Evolutionary conservation across 2,329 filamentous ascomycete genomes (phyloP).

Genomic region (Sarocladiaceae sp.): DNA sequence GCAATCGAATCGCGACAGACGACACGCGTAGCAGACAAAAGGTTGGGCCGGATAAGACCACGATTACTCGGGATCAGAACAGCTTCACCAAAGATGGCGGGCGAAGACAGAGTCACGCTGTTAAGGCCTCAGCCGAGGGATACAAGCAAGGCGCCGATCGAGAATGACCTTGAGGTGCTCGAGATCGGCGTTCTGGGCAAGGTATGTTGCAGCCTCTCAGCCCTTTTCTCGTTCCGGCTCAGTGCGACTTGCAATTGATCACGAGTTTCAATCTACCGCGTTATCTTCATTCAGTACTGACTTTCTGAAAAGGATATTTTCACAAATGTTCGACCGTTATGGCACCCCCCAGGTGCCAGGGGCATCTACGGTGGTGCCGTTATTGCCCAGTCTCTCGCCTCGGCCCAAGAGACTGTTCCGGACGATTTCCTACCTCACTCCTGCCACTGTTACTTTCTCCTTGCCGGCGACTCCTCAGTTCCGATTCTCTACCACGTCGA

Average conservation of each 20-base stretch:
- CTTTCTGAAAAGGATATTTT: conserved; percentile 68
- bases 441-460: conserved; percentile 98
- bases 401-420: conserved; percentile 84
- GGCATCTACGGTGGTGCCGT: conserved; percentile 92
- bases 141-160: conserved; percentile 71
- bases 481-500: conserved; percentile 96
- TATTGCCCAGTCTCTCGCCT: conserved; percentile 85
- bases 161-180: conserved; percentile 84
- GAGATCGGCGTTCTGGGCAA: conserved; percentile 72
- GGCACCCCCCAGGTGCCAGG: conserved; percentile 87
- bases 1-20: too few species aligned
- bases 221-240: not conserved
- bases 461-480: conserved; percentile 78
- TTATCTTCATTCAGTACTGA: not conserved
- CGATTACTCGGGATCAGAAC: not conserved
- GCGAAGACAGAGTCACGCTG: conserved; percentile 31
- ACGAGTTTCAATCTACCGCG: too few species aligned
- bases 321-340: conserved; percentile 87
- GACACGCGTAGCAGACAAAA: too few species aligned
- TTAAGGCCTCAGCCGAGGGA: conserved; percentile 71
- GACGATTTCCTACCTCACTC: conserved; percentile 80
- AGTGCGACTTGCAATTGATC: too few species aligned
- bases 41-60: too few species aligned
- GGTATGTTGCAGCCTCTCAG: conserved; percentile 41
- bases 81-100: conserved; percentile 2